These are phyloP conservation scores for Cytospora piceicola DNA, from an alignment of 2,329 filamentous ascomycete genomes.

Conservation along the genomic window DNA sequence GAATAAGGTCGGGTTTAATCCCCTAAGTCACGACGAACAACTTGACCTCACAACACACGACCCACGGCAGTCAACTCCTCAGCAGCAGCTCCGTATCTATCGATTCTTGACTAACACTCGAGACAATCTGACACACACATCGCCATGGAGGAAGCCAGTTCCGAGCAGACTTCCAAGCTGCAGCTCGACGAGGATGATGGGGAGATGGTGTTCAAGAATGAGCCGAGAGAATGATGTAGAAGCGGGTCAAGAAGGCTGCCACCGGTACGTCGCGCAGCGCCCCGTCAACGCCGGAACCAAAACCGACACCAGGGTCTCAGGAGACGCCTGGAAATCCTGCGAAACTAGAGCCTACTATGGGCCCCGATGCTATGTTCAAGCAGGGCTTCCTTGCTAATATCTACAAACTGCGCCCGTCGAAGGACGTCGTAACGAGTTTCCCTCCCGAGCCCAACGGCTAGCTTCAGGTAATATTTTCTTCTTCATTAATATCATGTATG, in stretches of 20 bases:
- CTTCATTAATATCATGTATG: no score
- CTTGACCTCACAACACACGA: no score
- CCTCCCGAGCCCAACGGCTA: conserved; percentile 90
- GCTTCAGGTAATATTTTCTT: conserved; percentile 57
- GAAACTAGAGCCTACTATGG: conserved; percentile 38
- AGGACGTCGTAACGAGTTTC: conserved; percentile 70
- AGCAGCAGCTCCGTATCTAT: neutral
- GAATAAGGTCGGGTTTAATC: no score
- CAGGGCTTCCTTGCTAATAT: conserved; percentile 74
- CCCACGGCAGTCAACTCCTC: no score
- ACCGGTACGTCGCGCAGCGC: conserved; percentile 33
- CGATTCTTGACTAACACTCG: no score
- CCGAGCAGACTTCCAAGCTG: conserved; percentile 35
- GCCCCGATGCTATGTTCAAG: conserved; percentile 74
- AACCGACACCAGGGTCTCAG: conserved; percentile 41
- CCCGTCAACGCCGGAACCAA: conserved; percentile 38
- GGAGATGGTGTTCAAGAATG: conserved; percentile 68
- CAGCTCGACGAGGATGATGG: conserved; percentile 66
- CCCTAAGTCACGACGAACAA: no score
- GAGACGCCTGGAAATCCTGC: conserved; percentile 45
- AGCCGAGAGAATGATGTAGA: conserved; percentile 65
- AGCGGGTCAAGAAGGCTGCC: conserved; percentile 60
- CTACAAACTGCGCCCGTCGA: conserved; percentile 67
- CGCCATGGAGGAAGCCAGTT: no score
- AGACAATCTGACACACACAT: conserved; percentile 33